These are phyloP conservation scores for Lachnellula arida DNA, from an alignment of 2,329 filamentous ascomycete species.

Conservation along the genomic window DNA sequence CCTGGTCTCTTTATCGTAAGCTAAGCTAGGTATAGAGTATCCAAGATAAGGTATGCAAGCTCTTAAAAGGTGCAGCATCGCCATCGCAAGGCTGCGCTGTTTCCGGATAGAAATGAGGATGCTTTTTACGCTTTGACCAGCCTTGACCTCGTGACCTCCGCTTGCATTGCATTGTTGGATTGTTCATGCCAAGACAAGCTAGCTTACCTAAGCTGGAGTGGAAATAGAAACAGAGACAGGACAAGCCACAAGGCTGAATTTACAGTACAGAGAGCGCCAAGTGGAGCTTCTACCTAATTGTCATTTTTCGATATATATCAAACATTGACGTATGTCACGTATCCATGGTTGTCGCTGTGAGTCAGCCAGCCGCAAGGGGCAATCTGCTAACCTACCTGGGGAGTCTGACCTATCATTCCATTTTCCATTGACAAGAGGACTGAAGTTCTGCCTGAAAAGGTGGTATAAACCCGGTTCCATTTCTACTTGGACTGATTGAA, in stretches of 20 bases:
- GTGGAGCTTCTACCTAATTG: background rate
- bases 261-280: background rate
- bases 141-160: background rate
- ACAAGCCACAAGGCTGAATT: background rate
- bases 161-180: background rate
- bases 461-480: background rate
- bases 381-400: no score
- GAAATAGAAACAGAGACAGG: background rate
- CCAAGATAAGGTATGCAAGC: background rate
- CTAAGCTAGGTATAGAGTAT: no score
- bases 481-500: no score
- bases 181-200: background rate
- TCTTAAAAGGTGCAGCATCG: constrained; percentile 3
- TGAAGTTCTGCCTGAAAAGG: background rate
- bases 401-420: no score
- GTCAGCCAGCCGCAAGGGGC: background rate
- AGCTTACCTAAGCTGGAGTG: background rate
- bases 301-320: background rate
- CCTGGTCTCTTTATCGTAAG: background rate
- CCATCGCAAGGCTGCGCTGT: background rate
- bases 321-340: background rate
- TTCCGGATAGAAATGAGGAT: background rate
- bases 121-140: background rate
- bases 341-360: background rate
- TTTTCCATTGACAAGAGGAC: no score